Percentiles rank a stretch among this genome's conserved stretches.
Conservation (phyloP, 192 early-diverging fungal genomes). For the Podila minutissima region DNA sequence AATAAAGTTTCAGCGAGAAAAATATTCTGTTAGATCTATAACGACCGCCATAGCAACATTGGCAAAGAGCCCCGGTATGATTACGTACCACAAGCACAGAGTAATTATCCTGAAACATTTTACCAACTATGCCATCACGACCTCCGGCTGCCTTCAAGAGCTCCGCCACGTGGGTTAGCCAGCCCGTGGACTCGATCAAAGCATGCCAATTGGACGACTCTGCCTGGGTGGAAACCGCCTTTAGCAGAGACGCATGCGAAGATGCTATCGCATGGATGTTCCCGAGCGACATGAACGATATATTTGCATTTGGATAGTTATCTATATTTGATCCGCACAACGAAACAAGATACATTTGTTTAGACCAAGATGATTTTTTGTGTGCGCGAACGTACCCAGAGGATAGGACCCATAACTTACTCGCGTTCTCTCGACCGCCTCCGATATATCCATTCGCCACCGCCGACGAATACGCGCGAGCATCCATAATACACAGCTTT, state of each 20-base stretch:
- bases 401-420: conserved; percentile 3
- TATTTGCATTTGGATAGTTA: conserved; percentile 49
- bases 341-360: not conserved
- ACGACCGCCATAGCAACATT: not conserved
- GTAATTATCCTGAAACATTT: conserved; percentile 36
- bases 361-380: too few relatives aligned
- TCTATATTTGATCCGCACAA: conserved; percentile 11
- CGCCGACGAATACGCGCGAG: conserved; percentile 44
- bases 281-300: conserved; percentile 39
- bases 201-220: conserved; percentile 51
- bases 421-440: conserved; percentile 54
- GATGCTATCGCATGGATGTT: conserved; percentile 52
- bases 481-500: conserved; percentile 56
- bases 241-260: conserved; percentile 40
- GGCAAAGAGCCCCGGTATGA: not conserved
- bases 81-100: conserved; percentile 52
- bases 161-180: conserved; percentile 52
- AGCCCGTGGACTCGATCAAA: conserved; percentile 51
- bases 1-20: not conserved
- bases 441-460: conserved; percentile 44
- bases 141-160: conserved; percentile 50
- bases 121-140: conserved; percentile 48
- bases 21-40: too few relatives aligned
- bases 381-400: too few relatives aligned
- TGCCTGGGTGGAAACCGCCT: conserved; percentile 37